Base-by-base conservation (phyloP, 495 filamentous ascomycete genomes). In the Daldinia caldariorum region DNA sequence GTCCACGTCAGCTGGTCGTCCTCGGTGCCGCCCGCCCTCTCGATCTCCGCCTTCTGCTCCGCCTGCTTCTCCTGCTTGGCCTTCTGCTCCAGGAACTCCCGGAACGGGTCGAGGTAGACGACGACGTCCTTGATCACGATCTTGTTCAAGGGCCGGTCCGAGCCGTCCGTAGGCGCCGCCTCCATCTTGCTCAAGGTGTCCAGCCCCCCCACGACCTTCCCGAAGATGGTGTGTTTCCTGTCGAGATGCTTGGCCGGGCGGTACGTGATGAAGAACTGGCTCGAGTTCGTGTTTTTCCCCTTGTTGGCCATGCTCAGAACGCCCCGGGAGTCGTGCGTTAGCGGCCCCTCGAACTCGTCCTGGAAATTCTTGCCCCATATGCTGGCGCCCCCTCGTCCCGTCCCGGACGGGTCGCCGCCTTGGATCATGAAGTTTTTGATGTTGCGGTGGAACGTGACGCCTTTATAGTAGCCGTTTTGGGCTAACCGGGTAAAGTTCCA, bases 391-490 rank as follows among this genome's bases (percentile, higher is more conserved):
- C 94, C 94, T 39, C 91, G 84, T 8, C 95, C 95, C 1, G 93
- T 96, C 0, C 94, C 94, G 0, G 92, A 92, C 0, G 95, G 95
- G 76, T 99, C 95, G 65, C 95, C 95, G 60, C 96, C 96, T 76
- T 99, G 95, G 63, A 98, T 91, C 95, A 99, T 99, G 79, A 99
- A 99, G 66, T 91, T 93, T 29, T 87, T 86, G 74, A 99, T 97
- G 76, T 93, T 96, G 56, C 95, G 89, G 78, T 99, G 95, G 75
- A 98, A 98, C 20, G 84, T 71, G 7, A 96, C 87, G 74, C 83
- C 86, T 50, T 86, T 88, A 82, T 97, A 99, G 80, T 97, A 97
- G 0, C 94, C 96, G 64, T 88, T 90, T 74, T 97, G 91, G 9
- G 94, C 87, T 8, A 99, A 83, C 56, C 92, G 89, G 45, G 95